Percentiles rank a stretch among this genome's conserved stretches.
Conservation (phyloP, 129 eudicot species). For the Erigeron canadensis region DNA sequence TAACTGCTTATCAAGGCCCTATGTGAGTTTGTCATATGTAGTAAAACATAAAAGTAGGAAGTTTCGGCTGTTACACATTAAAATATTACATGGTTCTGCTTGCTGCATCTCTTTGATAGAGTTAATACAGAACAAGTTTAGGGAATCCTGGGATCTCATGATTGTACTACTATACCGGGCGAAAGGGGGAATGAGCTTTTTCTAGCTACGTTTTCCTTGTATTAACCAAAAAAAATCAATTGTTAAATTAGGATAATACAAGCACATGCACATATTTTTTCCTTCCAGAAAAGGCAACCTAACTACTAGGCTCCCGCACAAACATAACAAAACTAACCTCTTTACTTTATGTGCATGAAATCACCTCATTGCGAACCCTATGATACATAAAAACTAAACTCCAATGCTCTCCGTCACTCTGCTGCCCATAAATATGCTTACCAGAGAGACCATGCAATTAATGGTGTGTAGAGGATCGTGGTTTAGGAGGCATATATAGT, state of each 20-base stretch:
- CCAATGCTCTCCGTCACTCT: background rate
- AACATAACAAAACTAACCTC: background rate
- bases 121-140: too few species aligned
- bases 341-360: background rate
- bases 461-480: conserved; percentile 30
- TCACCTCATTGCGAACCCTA: conserved; percentile 8
- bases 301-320: background rate
- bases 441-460: conserved; percentile 23
- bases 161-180: background rate
- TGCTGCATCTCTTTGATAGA: too few species aligned
- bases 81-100: too few species aligned
- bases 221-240: conserved; percentile 17
- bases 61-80: too few species aligned
- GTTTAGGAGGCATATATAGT: conserved; percentile 54
- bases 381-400: conserved; percentile 2
- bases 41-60: too few species aligned
- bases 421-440: background rate
- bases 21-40: too few species aligned
- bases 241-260: conserved; percentile 7
- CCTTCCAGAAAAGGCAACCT: background rate
- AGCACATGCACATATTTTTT: background rate
- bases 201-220: conserved; percentile 17
- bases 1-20: too few species aligned
- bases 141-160: too few species aligned
- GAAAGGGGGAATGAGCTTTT: background rate